Evolutionary conservation across 192 early-diverging fungal species (phyloP), one percentile per base, ranked within the genome.

Genomic region (Umbelopsis isabellina): DNA sequence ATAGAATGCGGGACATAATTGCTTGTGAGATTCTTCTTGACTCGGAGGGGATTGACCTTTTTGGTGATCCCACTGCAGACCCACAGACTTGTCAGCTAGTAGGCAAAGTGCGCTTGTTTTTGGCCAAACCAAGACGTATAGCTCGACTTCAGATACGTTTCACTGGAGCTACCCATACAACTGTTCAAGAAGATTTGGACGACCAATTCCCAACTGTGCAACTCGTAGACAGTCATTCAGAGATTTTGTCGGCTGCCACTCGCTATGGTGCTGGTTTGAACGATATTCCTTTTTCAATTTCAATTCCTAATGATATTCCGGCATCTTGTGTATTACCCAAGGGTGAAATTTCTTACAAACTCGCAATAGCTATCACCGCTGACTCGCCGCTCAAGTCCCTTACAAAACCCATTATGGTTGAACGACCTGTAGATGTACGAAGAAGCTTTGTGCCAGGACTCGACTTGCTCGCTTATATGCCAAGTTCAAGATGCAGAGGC

Each of bases 31-130:
- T 61, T 30, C 30, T 61, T 13, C 18, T 61, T 13, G 55, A 61
- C 11, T 61, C 55, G 27, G 55, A 61, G 33, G 55, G 55, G 13
- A 61, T 61, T 61, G 55, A 61, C 15, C 15, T 61, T 1, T 61
- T 61, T 35, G 55, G 55, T 35, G 55, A 61, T n/a, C 55, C 55
- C 12, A 61, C 55, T 15, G 55, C 55, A 25, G 55, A 61, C 55
- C 16, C 18, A 12, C 27, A 61, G 13, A 35, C 55, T 13, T 61
- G 11, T 18, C 11, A n/a, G 3, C 12, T 61, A 35, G 33, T 16
- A 25, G 55, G 55, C 55, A 61, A 61, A 25, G 15, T 61, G 9
- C 55, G 55, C 27, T 18, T 61, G 15, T 61, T 61, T 25, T 25
- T 61, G 30, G 55, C 55, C n/a, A 61, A 61, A 35, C 55, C 55